A percentile compares a stretch with the other conserved stretches of the same genome.
These are phyloP conservation scores for Eimeria maxima DNA, from an alignment of 169 alveolate genomes.

Conservation along the genomic window DNA sequence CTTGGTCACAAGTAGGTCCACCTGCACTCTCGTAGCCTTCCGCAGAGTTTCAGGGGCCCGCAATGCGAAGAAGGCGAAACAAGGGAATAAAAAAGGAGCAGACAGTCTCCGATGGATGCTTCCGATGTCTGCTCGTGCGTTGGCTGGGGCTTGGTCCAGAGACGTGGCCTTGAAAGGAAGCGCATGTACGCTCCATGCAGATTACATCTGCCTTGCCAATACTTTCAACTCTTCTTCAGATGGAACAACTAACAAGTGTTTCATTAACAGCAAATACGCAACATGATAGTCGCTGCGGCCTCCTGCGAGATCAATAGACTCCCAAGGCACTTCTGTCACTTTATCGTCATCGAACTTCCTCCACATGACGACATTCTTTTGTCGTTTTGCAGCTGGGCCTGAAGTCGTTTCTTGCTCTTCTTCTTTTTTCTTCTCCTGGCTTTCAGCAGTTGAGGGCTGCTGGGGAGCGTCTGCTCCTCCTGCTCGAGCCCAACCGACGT, in stretches of 20 bases:
- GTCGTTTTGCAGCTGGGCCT: conserved; percentile 50
- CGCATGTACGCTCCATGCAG: background rate
- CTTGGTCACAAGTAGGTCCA: background rate
- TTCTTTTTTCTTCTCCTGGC: conserved; percentile 26
- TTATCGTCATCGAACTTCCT: conserved; percentile 94
- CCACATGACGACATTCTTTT: conserved; percentile 86
- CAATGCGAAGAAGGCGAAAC: background rate
- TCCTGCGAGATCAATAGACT: conserved; percentile 93
- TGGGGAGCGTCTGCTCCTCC: background rate
- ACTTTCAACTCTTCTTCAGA: conserved; percentile 85
- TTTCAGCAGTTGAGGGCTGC: background rate
- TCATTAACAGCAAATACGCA: conserved; percentile 92
- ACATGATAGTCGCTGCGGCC: conserved; percentile 95
- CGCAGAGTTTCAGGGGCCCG: background rate
- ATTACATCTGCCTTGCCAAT: conserved; percentile 42
- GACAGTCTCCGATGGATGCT: background rate
- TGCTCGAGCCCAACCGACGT: conserved; percentile 96
- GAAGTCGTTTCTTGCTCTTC: background rate
- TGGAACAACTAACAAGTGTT: conserved; percentile 80
- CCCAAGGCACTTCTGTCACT: conserved; percentile 90
- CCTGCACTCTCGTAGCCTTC: background rate
- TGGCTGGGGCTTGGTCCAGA: background rate
- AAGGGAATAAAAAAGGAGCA: background rate
- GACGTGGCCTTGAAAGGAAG: background rate
- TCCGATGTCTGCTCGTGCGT: background rate